phyloP scores from a whole-genome alignment of 2,329 filamentous ascomycete genomes.

The Falciphora oryzae region DNA sequence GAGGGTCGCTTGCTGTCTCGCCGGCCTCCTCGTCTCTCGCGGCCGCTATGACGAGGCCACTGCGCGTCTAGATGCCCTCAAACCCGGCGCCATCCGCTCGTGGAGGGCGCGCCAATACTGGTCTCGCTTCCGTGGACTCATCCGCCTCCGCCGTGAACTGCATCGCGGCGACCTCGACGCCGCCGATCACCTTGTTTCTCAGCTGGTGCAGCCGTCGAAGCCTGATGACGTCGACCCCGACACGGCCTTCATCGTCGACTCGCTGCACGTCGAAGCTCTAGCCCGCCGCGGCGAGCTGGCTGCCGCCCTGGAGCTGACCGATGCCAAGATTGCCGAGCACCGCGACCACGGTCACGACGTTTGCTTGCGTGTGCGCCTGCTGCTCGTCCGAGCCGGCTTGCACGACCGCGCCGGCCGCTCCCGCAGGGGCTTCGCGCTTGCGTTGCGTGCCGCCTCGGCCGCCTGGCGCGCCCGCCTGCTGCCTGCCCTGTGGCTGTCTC shows the following conservation, averaged over 20 bases:
- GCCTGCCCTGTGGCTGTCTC: conserved; percentile 65
- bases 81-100: conserved; percentile 14
- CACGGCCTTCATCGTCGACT: conserved; percentile 44
- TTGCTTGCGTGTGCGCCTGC: conserved; percentile 61
- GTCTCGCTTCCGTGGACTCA: conserved; percentile 8
- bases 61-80: conserved; percentile 42
- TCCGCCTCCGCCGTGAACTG: conserved; percentile 9
- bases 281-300: conserved; percentile 41
- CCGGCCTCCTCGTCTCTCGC: conserved; percentile 57
- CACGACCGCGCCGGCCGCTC: conserved; percentile 63
- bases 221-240: conserved; percentile 46
- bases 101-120: conserved; percentile 11
- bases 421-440: conserved; percentile 70
- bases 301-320: conserved; percentile 42
- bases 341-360: conserved; percentile 32
- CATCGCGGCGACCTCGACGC: conserved; percentile 6
- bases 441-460: conserved; percentile 67
- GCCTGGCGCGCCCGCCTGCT: conserved; percentile 65
- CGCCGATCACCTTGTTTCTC: conserved; percentile 7
- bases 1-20: conserved; percentile 65
- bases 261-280: conserved; percentile 46
- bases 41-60: conserved; percentile 69
- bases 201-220: conserved; percentile 5
- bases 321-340: conserved; percentile 33
- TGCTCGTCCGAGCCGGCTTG: conserved; percentile 67